Percentiles rank a stretch among this genome's conserved stretches.
phyloP scores from a whole-genome alignment of 768 basidiomycete species.

The Piloderma croceum region DNA sequence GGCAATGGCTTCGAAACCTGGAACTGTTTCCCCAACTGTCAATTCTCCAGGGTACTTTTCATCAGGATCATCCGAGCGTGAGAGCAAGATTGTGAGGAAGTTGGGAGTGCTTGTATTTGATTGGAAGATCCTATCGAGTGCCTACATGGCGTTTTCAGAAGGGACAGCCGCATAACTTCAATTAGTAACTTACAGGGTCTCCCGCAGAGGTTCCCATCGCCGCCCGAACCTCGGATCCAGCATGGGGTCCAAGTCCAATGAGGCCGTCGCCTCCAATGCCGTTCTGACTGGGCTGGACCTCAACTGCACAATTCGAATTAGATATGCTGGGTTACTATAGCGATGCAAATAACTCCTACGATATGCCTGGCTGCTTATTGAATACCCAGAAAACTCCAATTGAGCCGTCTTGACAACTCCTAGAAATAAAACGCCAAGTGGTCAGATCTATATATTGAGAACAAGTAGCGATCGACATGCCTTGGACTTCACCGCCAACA shows the following conservation, averaged over 20 bases:
- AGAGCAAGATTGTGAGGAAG: constrained; percentile 58
- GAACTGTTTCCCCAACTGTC: constrained; percentile 54
- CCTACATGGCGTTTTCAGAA: too few relatives aligned
- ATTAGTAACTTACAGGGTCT: too few relatives aligned
- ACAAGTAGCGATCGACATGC: constrained; percentile 24
- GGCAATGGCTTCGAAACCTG: constrained; percentile 43
- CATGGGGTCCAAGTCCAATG: constrained; percentile 58
- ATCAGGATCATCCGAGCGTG: constrained; percentile 50
- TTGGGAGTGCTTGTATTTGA: constrained; percentile 53
- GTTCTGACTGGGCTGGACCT: constrained; percentile 2
- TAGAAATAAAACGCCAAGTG: neutral
- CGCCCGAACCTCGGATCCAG: constrained; percentile 42
- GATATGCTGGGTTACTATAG: neutral
- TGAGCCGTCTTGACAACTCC: constrained; percentile 20
- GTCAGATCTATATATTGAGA: too few relatives aligned
- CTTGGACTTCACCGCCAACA: constrained; percentile 47
- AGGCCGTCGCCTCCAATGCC: constrained; percentile 38
- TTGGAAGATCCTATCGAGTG: constrained; percentile 61
- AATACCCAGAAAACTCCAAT: constrained; percentile 21
- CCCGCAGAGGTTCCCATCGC: constrained; percentile 29
- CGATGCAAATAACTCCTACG: constrained; percentile 30
- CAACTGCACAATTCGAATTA: constrained; percentile 24
- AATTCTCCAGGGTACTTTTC: constrained; percentile 54
- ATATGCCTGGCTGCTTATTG: constrained; percentile 36
- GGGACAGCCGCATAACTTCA: too few relatives aligned